Evolutionary conservation across 768 basidiomycete genomes (phyloP).

Genomic region (Serpula lacrymans): DNA sequence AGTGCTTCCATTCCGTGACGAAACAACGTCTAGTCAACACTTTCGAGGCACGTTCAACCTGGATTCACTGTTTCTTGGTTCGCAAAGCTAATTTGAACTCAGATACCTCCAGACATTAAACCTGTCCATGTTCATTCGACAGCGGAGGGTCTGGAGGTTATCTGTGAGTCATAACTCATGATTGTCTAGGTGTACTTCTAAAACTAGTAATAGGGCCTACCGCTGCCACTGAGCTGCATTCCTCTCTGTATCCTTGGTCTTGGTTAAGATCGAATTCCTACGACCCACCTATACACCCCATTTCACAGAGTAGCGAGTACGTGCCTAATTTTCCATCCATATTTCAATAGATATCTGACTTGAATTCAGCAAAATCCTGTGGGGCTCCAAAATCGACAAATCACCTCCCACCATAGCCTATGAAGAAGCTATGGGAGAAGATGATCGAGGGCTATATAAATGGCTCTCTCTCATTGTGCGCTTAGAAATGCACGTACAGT

Average conservation of each 20-base stretch:
- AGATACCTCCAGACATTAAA: constrained; percentile 78
- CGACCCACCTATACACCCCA: constrained; percentile 54
- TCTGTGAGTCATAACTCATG: constrained; percentile 48
- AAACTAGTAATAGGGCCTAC: constrained; percentile 18
- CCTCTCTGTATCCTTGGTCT: constrained; percentile 84
- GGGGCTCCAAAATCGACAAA: constrained; percentile 75
- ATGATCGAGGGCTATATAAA: constrained; percentile 66
- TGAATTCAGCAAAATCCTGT: constrained; percentile 57
- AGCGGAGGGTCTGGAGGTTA: constrained; percentile 63
- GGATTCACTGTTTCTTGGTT: constrained; percentile 1
- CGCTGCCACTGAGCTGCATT: constrained; percentile 47
- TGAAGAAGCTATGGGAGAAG: constrained; percentile 65
- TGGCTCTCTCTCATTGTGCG: constrained; percentile 81
- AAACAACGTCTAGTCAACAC: constrained; percentile 90
- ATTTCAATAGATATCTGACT: neutral
- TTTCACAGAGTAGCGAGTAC: constrained; percentile 43
- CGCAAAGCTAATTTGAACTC: constrained; percentile 2
- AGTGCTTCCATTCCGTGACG: constrained; percentile 84
- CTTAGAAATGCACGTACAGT: constrained; percentile 10
- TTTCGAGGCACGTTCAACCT: constrained; percentile 54
- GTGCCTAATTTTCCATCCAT: constrained; percentile 19
- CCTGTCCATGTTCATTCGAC: constrained; percentile 58
- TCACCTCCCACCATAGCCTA: constrained; percentile 74
- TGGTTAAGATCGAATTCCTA: constrained; percentile 82
- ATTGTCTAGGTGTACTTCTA: neutral